Base-by-base conservation (phyloP, 2,329 filamentous ascomycete species). In the Cercospora brassicicola region DNA sequence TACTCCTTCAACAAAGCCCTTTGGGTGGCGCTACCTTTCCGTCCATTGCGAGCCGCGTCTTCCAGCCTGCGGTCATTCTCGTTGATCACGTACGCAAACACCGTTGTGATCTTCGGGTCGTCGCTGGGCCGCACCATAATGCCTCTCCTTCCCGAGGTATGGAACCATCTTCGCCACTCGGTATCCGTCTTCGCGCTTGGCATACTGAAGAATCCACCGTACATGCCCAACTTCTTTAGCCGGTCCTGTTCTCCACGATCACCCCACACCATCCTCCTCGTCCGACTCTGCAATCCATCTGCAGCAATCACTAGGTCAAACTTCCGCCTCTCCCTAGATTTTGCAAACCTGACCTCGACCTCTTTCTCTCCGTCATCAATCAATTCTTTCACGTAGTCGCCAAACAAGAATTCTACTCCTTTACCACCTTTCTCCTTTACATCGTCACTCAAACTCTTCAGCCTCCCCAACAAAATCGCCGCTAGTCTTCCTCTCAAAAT, bases 191-290 rank as follows among this genome's bases (percentile, higher is more conserved):
- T 18, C 2, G 63, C 62, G 6, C 66, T 68, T 0, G 76, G 73
- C 62, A 77, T 75, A 36, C 69, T 74, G 70, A 78, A 78, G 72
- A 77, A 78, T 1, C 66, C 76, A 15, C 71, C 73, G 63, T 76
- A 78, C 65, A 76, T 74, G n/a, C 72, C 69, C 18, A 77, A 45
- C 2, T 60, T 62, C 11, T 72, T 69, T 20, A 76, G 11, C 5
- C 68, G 33, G 1, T 66, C 63, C 0, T 66, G 48, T 13, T 76
- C 73, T n/a, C 65, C 68, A 26, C 70, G 55, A 1, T 66, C 67
- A 10, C 76, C 76, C 51, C 73, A 79, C 2, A 72, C 73, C 56
- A 77, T 30, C 18, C 63, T 69, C 13, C 78, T 70, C 3, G 76
- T 78, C 1, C 64, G 60, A 60, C 73, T 76, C 55, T 73, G 72